phyloP scores from a whole-genome alignment of 805 yeast genomes.

The Candida succiphila region DNA sequence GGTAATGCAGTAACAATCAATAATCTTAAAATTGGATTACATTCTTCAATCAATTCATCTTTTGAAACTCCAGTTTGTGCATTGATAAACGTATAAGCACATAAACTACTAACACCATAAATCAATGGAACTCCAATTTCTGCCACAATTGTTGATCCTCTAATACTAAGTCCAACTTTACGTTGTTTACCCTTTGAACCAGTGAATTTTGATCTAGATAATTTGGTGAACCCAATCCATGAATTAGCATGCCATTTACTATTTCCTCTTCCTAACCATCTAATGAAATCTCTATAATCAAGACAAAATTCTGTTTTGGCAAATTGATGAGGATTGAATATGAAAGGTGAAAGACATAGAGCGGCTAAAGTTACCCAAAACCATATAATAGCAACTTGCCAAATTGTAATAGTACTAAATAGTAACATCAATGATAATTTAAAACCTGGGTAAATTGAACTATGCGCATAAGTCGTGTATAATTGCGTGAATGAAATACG shows the following conservation, averaged over 20 bases:
- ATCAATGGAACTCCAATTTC: conserved; percentile 70
- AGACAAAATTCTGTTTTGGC: conserved; percentile 34
- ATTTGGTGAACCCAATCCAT: conserved; percentile 71
- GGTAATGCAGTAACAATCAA: conserved; percentile 43
- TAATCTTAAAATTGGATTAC: conserved; percentile 57
- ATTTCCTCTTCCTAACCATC: conserved; percentile 83
- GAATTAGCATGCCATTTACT: conserved; percentile 55
- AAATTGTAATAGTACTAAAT: conserved; percentile 72
- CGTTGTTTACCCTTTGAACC: conserved; percentile 67
- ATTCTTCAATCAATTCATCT: conserved; percentile 34
- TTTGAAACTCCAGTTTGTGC: conserved; percentile 72
- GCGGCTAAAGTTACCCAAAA: conserved; percentile 41
- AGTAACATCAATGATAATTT: conserved; percentile 58
- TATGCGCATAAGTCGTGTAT: conserved; percentile 66
- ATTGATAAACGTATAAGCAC: conserved; percentile 74
- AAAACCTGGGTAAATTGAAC: conserved; percentile 73
- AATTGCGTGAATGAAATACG: conserved; percentile 63
- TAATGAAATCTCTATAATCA: conserved; percentile 37
- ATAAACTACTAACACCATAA: conserved; percentile 56
- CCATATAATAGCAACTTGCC: conserved; percentile 65
- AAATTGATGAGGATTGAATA: conserved; percentile 48
- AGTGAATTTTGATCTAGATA: conserved; percentile 78
- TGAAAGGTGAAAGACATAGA: conserved; percentile 37
- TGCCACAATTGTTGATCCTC: conserved; percentile 66
- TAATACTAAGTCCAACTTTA: conserved; percentile 54